Conservation (phyloP, 2,329 filamentous ascomycete species). For the Botrytis deweyae region DNA sequence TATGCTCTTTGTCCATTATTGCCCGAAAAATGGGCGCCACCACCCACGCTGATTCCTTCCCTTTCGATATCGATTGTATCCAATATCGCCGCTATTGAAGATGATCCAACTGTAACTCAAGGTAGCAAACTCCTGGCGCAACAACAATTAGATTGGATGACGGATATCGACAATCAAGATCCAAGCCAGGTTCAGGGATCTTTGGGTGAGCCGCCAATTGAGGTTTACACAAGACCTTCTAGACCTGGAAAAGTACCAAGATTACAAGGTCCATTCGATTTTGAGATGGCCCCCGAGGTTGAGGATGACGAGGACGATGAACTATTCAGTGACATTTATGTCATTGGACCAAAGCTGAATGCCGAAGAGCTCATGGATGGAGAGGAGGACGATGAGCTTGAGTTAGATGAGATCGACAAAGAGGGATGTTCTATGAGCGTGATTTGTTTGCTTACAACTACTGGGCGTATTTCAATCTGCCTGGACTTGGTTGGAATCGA, state of each 20-base stretch:
- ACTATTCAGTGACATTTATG: constrained; percentile 59
- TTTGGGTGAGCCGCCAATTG: constrained; percentile 50
- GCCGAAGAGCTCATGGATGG: constrained; percentile 60
- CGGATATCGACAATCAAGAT: constrained; percentile 63
- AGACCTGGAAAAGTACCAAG: constrained; percentile 58
- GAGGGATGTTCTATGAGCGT: constrained; percentile 61
- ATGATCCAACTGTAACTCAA: constrained; percentile 54
- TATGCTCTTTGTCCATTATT: constrained; percentile 91
- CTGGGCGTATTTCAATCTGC: constrained; percentile 60
- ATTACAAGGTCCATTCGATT: constrained; percentile 61
- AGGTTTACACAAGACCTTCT: constrained; percentile 57
- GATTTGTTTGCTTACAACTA: constrained; percentile 59
- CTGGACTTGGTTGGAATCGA: constrained; percentile 62
- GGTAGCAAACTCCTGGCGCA: constrained; percentile 57
- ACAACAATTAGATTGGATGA: constrained; percentile 67
- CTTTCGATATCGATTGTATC: constrained; percentile 80
- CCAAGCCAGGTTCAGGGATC: constrained; percentile 53
- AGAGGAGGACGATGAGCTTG: constrained; percentile 59
- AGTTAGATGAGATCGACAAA: constrained; percentile 55
- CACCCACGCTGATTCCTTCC: constrained; percentile 74
- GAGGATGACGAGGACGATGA: constrained; percentile 55
- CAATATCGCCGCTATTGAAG: constrained; percentile 63
- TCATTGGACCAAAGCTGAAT: constrained; percentile 62
- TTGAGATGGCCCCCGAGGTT: constrained; percentile 50
- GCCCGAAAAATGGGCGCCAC: constrained; percentile 80